phyloP scores from a whole-genome alignment of 139 green algal genomes.

The Raphidocelis subcapitata region DNA sequence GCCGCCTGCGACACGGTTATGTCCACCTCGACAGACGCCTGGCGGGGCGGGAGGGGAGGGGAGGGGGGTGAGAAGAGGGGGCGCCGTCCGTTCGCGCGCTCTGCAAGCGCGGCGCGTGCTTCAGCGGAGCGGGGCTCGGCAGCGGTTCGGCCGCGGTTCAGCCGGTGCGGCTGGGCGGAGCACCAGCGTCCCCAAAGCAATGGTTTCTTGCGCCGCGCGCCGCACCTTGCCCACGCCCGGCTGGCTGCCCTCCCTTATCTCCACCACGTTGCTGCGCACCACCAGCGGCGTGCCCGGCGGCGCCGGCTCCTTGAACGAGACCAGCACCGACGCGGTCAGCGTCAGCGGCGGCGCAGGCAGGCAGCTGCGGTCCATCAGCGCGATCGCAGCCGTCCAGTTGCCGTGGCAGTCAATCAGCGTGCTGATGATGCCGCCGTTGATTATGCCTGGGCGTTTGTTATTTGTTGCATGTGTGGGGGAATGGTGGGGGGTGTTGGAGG shows the following conservation, averaged over 20 bases:
- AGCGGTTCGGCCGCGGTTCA: no score
- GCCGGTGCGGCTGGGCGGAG: no score
- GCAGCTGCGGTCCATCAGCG: constrained; percentile 76
- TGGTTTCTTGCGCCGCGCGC: no score
- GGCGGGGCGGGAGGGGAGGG: no score
- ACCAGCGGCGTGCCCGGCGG: constrained; percentile 60
- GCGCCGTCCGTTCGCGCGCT: no score
- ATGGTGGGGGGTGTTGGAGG: background rate
- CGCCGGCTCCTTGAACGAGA: constrained; percentile 52
- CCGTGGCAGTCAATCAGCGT: constrained; percentile 81
- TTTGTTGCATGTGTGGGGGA: background rate
- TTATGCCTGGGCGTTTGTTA: constrained; percentile 49
- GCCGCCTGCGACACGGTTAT: constrained; percentile 28
- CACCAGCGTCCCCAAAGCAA: no score
- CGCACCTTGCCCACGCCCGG: background rate
- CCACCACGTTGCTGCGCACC: constrained; percentile 55
- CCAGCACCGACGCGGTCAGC: constrained; percentile 70
- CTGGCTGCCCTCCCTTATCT: constrained; percentile 12
- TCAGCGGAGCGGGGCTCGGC: no score
- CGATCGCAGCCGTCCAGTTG: constrained; percentile 77
- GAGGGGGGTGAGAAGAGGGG: no score
- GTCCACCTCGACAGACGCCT: constrained; percentile 44
- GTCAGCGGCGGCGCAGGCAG: constrained; percentile 80
- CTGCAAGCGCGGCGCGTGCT: no score
- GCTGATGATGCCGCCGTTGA: constrained; percentile 78